Base-by-base conservation (phyloP, 768 basidiomycete genomes). In the Auricularia sp. region DNA sequence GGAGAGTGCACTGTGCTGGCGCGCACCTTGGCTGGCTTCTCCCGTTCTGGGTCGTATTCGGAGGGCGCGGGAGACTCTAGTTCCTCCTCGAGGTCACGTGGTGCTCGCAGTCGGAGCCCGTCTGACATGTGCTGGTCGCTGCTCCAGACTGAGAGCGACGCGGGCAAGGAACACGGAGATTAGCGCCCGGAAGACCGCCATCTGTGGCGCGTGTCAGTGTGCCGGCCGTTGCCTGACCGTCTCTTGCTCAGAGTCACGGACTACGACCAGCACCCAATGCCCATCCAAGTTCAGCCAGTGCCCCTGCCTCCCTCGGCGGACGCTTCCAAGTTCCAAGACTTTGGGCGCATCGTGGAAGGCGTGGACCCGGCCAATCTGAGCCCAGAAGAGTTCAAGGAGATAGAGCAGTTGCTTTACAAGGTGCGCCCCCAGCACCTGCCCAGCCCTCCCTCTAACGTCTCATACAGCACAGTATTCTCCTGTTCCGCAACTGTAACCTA, bases 321-420 rank as follows among this genome's bases (percentile, higher is more conserved):
- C 71, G 72, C 85, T 4, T 75, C 81, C 44, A 83, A 83, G 73
- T 87, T 93, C 72, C 70, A 74, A 43, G 77, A 85, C 64, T 92
- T 94, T 74, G 93, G 93, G 1, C 79, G 87, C 36, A 81, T 89
- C 71, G 90, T 94, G 51, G 83, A 81, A 68, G 90, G 88, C 11
- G 78, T 90, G 60, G 76, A 88, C 69, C 91, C 90, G 0, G 67
- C 66, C 11, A 76, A 76, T 11, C 78, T 92, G 58, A 78, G 81
- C 4, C 77, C 82, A 16, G 82, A 81, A 53, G 75, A 88, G 72
- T 86, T 90, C 72, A 74, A 81, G 47, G 83, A 90, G 74, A 79
- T 95, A 67, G 77, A 84, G 67, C 76, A 86, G 34, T 84, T 87
- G 10, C 77, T 94, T 65, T 93, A 93, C 80, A 86, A 87, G 81